A percentile compares a stretch with the other conserved stretches of the same genome.
These are phyloP conservation scores for Rugonectria rugulosa DNA, from an alignment of 2,329 filamentous ascomycete genomes.

Conservation along the genomic window DNA sequence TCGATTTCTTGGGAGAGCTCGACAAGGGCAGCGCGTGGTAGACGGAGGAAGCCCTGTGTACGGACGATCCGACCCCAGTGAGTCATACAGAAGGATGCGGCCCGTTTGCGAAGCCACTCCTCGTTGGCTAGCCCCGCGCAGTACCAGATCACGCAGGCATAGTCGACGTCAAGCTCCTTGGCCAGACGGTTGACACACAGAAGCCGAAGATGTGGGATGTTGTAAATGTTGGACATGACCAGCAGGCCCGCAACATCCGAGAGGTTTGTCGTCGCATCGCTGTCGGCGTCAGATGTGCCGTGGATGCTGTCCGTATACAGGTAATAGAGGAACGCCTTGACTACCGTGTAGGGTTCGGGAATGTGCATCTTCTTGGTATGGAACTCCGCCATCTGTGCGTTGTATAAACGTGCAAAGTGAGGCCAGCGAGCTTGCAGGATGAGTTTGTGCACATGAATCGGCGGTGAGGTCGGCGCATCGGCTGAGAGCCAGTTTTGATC, in stretches of 20 bases:
- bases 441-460: conserved; percentile 94
- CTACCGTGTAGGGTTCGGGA: conserved; percentile 92
- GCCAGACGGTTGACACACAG: conserved; percentile 90
- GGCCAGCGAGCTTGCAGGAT: conserved; percentile 96
- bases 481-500: conserved; percentile 66
- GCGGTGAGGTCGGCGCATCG: conserved; percentile 73
- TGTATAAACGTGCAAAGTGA: conserved; percentile 91
- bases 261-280: conserved; percentile 79
- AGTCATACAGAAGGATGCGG: conserved; percentile 86
- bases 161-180: conserved; percentile 91
- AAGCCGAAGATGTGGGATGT: conserved; percentile 90
- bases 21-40: conserved; percentile 81
- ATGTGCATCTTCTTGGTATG: conserved; percentile 98
- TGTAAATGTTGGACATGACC: conserved; percentile 98
- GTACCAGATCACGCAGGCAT: conserved; percentile 96
- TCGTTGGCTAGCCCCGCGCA: conserved; percentile 89
- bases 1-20: conserved; percentile 95
- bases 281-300: conserved; percentile 55
- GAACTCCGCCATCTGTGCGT: conserved; percentile 95
- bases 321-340: conserved; percentile 94
- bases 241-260: conserved; percentile 91
- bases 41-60: conserved; percentile 82
- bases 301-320: conserved; percentile 95
- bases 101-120: conserved; percentile 90
- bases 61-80: conserved; percentile 96